Percentiles rank a stretch among this genome's conserved stretches.
phyloP scores from a whole-genome alignment of 2,329 filamentous ascomycete genomes.

The Xylariomycetidae sp. region DNA sequence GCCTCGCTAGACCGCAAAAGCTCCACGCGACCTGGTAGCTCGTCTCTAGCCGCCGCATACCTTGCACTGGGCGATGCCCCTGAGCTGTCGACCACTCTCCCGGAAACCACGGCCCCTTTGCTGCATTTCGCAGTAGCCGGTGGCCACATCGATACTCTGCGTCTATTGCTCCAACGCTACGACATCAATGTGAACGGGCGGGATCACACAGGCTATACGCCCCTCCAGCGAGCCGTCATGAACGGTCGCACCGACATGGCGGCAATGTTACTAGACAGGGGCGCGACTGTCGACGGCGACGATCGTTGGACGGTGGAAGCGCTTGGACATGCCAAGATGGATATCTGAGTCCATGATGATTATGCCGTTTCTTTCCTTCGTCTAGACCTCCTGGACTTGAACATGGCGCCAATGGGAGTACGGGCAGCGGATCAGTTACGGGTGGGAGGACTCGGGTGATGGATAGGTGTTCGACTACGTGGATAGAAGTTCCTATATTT shows the following conservation, averaged over 20 bases:
- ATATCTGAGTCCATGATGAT: too few species aligned
- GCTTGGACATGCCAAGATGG: too few species aligned
- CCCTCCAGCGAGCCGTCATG: slow-evolving; percentile 27
- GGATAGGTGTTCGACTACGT: too few species aligned
- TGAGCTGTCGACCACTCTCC: slow-evolving; percentile 13
- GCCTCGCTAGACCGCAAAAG: slow-evolving; percentile 17
- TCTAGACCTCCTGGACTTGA: too few species aligned
- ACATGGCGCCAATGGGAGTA: too few species aligned
- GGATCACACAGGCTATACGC: slow-evolving; percentile 24
- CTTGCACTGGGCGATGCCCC: slow-evolving; percentile 5
- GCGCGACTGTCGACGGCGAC: slow-evolving; percentile 22
- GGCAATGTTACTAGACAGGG: slow-evolving; percentile 24
- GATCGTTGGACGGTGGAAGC: too few species aligned
- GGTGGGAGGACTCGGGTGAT: too few species aligned
- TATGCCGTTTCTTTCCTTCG: too few species aligned
- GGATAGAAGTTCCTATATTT: too few species aligned
- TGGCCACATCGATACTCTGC: slow-evolving; percentile 24
- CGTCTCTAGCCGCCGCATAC: slow-evolving; percentile 16
- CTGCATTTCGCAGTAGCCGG: slow-evolving; percentile 28
- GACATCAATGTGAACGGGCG: slow-evolving; percentile 25
- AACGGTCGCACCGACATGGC: slow-evolving; percentile 27
- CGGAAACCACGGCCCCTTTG: slow-evolving; percentile 25
- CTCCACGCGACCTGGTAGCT: slow-evolving; percentile 13
- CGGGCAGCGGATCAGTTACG: too few species aligned
- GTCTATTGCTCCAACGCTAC: slow-evolving; percentile 22